Base-by-base conservation (phyloP, 2,329 filamentous ascomycete species). In the Ploettnerulaceae sp. region DNA sequence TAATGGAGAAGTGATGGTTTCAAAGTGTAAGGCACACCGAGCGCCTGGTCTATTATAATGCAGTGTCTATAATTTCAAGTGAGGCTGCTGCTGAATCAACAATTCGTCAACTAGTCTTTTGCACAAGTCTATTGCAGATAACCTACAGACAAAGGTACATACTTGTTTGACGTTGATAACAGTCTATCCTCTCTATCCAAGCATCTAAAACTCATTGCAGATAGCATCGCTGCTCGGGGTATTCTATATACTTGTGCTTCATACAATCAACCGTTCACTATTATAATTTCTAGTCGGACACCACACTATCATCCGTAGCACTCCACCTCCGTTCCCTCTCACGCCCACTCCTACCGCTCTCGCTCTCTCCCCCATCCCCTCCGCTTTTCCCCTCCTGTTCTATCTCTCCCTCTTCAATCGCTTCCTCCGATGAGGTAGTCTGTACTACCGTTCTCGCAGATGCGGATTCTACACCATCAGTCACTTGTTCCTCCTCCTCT, bases 261-360 rank as follows among this genome's bases (percentile, higher is more conserved):
- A 31, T 12, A 29, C n/a, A 29, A 14, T 9, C 3, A 26, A 36
- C 17, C 4, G 22, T n/a, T n/a, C n/a, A n/a, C n/a, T n/a, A n/a
- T n/a, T n/a, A n/a, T n/a, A n/a, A n/a, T n/a, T n/a, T n/a, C n/a
- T 56, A 54, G 47, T 57, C 56, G 50, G 53, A 51, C 47, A 45
- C 43, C 15, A 46, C 51, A 11, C 46, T 49, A 54, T 62, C 58
- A 59, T 61, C 57, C 7, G 58, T 61, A 18, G 57, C 53, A 48
- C 57, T 61, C 62, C 61, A 63, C 26, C 57, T 52, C 39, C 61
- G 49, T 42, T 58, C 56, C 35, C 52, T 55, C 20, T 48, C 50
- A 29, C 51, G 49, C 20, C 32, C 32, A 33, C 36, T 49, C n/a
- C 41, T 22, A 25, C 41, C 35, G 5, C 37, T 26, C 2, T 39